Conservation (phyloP, 169 alveolate species). For the Perkinsus chesapeaki region DNA sequence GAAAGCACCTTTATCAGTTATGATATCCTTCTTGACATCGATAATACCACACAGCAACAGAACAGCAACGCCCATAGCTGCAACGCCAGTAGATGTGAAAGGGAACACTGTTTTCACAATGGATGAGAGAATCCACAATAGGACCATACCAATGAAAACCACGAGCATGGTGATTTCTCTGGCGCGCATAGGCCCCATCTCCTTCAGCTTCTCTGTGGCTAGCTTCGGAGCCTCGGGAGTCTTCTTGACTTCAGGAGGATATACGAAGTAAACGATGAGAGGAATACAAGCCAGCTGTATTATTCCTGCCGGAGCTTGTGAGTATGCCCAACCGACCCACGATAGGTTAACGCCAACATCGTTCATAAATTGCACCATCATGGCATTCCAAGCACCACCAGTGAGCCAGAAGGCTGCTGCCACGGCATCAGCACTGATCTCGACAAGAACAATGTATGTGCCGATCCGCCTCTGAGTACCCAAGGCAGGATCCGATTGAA, state of each 20-base stretch:
- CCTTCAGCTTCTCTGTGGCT: conserved; percentile 5
- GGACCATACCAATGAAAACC: not conserved
- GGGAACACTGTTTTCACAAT: not conserved
- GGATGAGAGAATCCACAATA: not conserved
- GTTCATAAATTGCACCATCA: not conserved
- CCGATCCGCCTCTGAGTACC: not conserved
- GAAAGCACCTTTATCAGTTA: not conserved
- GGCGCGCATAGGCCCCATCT: not conserved
- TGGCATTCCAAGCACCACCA: not conserved
- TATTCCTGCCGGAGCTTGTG: not conserved
- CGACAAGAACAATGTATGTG: not conserved
- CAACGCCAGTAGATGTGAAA: not conserved
- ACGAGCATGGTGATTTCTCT: not conserved
- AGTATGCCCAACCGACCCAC: not conserved
- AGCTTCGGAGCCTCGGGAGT: not conserved
- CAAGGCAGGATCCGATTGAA: not conserved
- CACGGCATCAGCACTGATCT: not conserved
- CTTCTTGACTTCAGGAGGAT: not conserved
- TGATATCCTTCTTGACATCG: not conserved
- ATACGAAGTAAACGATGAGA: not conserved
- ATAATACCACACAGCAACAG: not conserved
- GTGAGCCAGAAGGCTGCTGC: not conserved
- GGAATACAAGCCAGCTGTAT: not conserved
- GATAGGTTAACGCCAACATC: not conserved
- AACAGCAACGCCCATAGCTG: not conserved